These are phyloP conservation scores for Akanthomyces uredinophilus DNA, from an alignment of 2,329 filamentous ascomycete species.

Conservation along the genomic window DNA sequence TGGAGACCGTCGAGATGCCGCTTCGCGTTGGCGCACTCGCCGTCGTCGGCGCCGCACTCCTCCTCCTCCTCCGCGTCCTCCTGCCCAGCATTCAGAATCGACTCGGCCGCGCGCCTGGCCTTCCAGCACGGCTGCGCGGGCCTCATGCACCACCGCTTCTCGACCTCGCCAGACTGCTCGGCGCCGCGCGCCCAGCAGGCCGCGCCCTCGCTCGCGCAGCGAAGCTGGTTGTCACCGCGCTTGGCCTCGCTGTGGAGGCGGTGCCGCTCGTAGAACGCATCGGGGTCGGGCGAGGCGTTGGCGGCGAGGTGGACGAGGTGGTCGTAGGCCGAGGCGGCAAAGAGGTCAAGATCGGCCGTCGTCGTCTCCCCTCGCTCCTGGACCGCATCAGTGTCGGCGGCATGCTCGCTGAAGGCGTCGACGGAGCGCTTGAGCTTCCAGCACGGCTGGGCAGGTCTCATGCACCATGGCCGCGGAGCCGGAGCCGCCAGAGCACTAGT, in stretches of 20 bases:
- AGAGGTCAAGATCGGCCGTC: constrained; percentile 31
- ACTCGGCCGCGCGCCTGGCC: constrained; percentile 33
- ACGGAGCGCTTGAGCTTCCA: constrained; percentile 33
- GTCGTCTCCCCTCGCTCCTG: constrained; percentile 17
- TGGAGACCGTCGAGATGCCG: constrained; percentile 27
- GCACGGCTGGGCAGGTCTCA: background rate
- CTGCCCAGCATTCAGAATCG: constrained; percentile 28
- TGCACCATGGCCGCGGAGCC: constrained; percentile 1
- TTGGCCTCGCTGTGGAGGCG: background rate
- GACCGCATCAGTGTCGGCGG: constrained; percentile 17
- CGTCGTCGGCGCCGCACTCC: constrained; percentile 26
- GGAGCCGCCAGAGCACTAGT: background rate
- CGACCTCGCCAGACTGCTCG: constrained; percentile 22
- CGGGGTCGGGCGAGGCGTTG: constrained; percentile 27
- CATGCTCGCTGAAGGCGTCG: constrained; percentile 26
- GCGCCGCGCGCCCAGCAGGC: constrained; percentile 36
- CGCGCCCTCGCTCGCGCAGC: constrained; percentile 27
- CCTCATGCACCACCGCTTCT: constrained; percentile 32
- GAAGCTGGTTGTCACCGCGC: constrained; percentile 16
- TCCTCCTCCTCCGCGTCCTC: constrained; percentile 22
- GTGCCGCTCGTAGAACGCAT: constrained; percentile 25
- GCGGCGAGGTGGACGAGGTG: constrained; percentile 35
- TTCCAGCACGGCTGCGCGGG: constrained; percentile 33
- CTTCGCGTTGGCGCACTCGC: constrained; percentile 36
- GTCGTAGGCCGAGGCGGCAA: constrained; percentile 34